Conservation (phyloP, 2,329 filamentous ascomycete genomes). For the Colletotrichum horii region DNA sequence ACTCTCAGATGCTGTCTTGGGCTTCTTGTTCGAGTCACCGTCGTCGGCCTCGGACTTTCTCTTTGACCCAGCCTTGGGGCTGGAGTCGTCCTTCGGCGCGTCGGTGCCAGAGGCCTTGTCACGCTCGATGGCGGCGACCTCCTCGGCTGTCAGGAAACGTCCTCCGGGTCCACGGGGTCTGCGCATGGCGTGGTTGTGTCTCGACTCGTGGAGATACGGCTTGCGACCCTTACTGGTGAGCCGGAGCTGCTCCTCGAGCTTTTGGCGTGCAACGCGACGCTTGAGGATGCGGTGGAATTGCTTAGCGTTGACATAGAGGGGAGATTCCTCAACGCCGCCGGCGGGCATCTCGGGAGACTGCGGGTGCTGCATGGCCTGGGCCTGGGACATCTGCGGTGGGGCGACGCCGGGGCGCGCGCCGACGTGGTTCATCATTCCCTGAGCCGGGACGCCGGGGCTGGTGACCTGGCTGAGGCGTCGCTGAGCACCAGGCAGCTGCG, state of each 20-base stretch:
- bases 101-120: constrained; percentile 48
- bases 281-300: constrained; percentile 98
- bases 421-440: constrained; percentile 77
- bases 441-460: constrained; percentile 76
- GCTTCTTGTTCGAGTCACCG: constrained; percentile 59
- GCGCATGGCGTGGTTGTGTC: constrained; percentile 98
- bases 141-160: constrained; percentile 93
- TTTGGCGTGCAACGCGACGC: constrained; percentile 88
- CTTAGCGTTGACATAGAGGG: constrained; percentile 97
- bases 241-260: constrained; percentile 88
- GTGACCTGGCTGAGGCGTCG: constrained; percentile 79
- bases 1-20: constrained; percentile 53
- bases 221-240: constrained; percentile 95
- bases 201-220: constrained; percentile 95
- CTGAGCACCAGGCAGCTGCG: constrained; percentile 60
- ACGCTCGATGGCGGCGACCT: constrained; percentile 88
- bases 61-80: constrained; percentile 54
- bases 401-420: constrained; percentile 51
- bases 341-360: constrained; percentile 83
- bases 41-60: constrained; percentile 62
- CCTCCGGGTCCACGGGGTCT: constrained; percentile 92
- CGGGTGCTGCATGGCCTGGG: constrained; percentile 70
- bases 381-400: constrained; percentile 65
- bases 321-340: constrained; percentile 82
- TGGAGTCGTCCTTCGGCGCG: constrained; percentile 22